These are phyloP conservation scores for Wickerhamiella vanderwaltii DNA, from an alignment of 805 yeast genomes.

Conservation along the genomic window DNA sequence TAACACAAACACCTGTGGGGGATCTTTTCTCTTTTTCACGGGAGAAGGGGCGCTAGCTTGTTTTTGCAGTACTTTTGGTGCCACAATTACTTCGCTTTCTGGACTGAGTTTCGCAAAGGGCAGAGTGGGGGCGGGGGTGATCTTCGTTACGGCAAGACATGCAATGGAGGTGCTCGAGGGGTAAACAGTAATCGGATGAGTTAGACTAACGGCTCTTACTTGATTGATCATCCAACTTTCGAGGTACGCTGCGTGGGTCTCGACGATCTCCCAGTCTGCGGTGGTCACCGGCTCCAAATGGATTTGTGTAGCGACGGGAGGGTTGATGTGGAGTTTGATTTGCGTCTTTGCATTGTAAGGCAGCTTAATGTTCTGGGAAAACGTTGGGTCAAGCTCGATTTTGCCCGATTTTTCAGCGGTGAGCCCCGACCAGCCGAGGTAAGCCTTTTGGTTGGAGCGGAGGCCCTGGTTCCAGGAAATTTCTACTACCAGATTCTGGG, in stretches of 20 bases:
- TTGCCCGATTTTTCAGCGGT: constrained; percentile 25
- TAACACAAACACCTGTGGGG: constrained; percentile 1
- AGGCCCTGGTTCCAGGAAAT: constrained; percentile 27
- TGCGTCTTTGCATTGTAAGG: constrained; percentile 33
- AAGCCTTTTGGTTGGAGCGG: constrained; percentile 23
- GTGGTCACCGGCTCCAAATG: constrained; percentile 65
- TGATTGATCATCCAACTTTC: constrained; percentile 69
- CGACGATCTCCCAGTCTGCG: constrained; percentile 86
- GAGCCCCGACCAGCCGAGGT: constrained; percentile 61
- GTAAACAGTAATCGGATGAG: constrained; percentile 53
- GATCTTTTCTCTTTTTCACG: constrained; percentile 2
- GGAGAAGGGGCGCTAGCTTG: background rate
- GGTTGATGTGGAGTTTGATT: constrained; percentile 37
- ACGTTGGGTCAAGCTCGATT: constrained; percentile 56
- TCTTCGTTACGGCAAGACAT: constrained; percentile 39
- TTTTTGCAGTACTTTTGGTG: constrained; percentile 40
- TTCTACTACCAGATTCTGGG: constrained; percentile 49
- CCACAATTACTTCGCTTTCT: constrained; percentile 58
- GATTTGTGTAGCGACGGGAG: constrained; percentile 46
- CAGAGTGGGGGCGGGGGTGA: constrained; percentile 31
- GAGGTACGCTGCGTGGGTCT: constrained; percentile 61
- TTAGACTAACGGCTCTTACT: constrained; percentile 55
- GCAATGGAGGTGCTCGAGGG: constrained; percentile 54
- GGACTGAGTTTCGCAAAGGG: constrained; percentile 44
- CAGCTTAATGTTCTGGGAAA: constrained; percentile 43